A percentile compares a stretch with the other conserved stretches of the same genome.
phyloP scores from a whole-genome alignment of 208 protist genomes.

The Giardia muris region DNA sequence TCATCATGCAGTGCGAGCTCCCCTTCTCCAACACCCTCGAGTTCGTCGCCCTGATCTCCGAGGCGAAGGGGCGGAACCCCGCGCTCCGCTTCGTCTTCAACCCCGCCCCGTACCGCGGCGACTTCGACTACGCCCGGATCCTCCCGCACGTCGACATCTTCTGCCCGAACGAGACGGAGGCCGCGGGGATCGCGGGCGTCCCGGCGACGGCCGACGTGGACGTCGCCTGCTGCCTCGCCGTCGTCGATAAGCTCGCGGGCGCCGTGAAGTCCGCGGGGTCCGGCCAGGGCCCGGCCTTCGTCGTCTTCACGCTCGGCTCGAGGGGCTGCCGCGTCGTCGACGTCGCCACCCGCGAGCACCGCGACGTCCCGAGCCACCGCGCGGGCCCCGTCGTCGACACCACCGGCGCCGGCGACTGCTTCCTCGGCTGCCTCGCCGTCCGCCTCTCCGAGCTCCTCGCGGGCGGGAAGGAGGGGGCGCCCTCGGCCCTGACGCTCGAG shows the following conservation, averaged over 20 bases:
- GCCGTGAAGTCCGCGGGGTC: not conserved
- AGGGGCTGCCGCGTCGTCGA: not conserved
- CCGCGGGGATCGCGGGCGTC: not conserved
- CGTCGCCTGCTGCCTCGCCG: not conserved
- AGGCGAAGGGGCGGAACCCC: not conserved
- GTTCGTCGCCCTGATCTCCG: not conserved
- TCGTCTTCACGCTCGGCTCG: not conserved
- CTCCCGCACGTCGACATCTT: not conserved
- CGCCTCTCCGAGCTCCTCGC: not conserved
- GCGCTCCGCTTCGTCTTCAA: not conserved
- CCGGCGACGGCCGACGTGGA: not conserved
- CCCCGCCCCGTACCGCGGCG: not conserved
- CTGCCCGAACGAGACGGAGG: slow-evolving; percentile 9
- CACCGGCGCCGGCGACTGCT: slow-evolving; percentile 21
- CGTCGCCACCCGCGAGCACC: not conserved
- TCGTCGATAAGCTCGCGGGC: not conserved
- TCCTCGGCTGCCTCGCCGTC: not conserved
- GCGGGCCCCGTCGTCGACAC: not conserved
- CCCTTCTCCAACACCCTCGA: no score
- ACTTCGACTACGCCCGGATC: not conserved
- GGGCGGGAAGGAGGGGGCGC: not conserved
- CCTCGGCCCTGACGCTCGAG: not conserved
- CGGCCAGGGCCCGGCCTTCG: not conserved
- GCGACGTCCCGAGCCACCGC: not conserved
- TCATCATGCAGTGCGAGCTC: slow-evolving; percentile 11